Evolutionary conservation across 2,329 filamentous ascomycete species (phyloP).

Genomic region (Septoria linicola): DNA sequence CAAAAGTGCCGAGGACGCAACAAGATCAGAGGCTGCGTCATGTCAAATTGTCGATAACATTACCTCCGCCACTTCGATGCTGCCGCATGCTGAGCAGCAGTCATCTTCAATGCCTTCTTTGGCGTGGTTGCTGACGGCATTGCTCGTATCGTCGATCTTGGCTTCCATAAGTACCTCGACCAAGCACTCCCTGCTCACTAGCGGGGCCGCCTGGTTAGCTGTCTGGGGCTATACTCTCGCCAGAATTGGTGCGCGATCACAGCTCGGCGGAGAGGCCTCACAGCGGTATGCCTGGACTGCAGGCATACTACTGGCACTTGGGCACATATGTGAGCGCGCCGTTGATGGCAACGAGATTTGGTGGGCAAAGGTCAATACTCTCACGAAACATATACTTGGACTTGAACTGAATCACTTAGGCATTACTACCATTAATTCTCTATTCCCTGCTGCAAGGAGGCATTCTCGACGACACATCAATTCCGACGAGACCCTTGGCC

Average conservation of each 20-base stretch:
- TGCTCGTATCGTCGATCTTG: conserved; percentile 36
- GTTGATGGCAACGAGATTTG: conserved; percentile 46
- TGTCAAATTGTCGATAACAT: background rate
- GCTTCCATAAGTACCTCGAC: conserved; percentile 20
- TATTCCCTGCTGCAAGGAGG: conserved; percentile 23
- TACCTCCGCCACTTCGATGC: conserved; percentile 27
- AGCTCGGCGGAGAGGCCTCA: conserved; percentile 28
- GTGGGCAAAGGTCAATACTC: conserved; percentile 46
- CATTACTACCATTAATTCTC: conserved; percentile 32
- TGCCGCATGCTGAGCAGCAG: conserved; percentile 29
- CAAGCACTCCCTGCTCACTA: conserved; percentile 40
- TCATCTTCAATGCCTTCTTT: no score
- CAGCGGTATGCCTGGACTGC: conserved; percentile 41
- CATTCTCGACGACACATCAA: conserved; percentile 19
- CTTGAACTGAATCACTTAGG: conserved; percentile 24
- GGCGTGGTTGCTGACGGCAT: conserved; percentile 35
- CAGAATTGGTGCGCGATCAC: conserved; percentile 32
- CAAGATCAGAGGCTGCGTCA: background rate
- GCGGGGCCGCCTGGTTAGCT: conserved; percentile 44
- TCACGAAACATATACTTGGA: conserved; percentile 30
- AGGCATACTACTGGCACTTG: conserved; percentile 44
- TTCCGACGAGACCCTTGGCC: conserved; percentile 1
- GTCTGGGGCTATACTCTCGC: conserved; percentile 41
- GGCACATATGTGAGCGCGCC: conserved; percentile 47
- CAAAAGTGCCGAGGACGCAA: background rate